Evolutionary conservation across 2,329 filamentous ascomycete genomes (phyloP), one percentile per base, ranked within the genome.

Genomic region (Xylariales sp.): DNA sequence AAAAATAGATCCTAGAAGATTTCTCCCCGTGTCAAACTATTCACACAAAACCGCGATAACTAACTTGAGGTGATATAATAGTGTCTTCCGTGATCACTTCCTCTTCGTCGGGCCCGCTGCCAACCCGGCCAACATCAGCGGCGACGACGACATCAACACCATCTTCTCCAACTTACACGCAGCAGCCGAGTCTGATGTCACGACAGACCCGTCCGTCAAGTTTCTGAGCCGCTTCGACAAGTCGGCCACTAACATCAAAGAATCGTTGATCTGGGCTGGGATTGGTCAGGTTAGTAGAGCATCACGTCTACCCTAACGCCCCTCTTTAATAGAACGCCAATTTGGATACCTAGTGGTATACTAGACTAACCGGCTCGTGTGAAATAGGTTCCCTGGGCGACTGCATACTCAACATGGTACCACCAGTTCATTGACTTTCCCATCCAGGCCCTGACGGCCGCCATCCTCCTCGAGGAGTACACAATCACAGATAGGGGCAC

Each of bases 211-310:
- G 10, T 50, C 43, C 2, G 30, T 63, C 52, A 55, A 56, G 16
- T 63, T 56, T 43, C 60, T 63, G 4, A 63, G 60, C 14, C 60
- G 60, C n/a, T 63, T 46, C 32, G 60, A 63, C 23, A 55, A 63
- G 41, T 63, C 60, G 18, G 60, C 60, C 8, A 63, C 53, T 39
- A 63, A 63, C 18, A 63, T 63, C 60, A 63, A 63, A 23, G 60
- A 63, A 23, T 55, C 60, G 16, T 16, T 56, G 9, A 36, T 63
- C 18, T 63, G 52, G 60, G 52, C 53, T 4, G 53, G 60, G 32
- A 63, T 63, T 14, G 53, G 60, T 28, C 45, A 63, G 50, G 60
- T 62, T 28, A 28, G 60, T 62, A 23, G 23, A 10, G 10, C 18
- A 30, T 10, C 46, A 23, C 23, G 5, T 30, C 39, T 41, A 41